Evolutionary conservation across 2,329 filamentous ascomycete genomes (phyloP), one percentile per base, ranked within the genome.

Genomic region (Hortaea sp.): DNA sequence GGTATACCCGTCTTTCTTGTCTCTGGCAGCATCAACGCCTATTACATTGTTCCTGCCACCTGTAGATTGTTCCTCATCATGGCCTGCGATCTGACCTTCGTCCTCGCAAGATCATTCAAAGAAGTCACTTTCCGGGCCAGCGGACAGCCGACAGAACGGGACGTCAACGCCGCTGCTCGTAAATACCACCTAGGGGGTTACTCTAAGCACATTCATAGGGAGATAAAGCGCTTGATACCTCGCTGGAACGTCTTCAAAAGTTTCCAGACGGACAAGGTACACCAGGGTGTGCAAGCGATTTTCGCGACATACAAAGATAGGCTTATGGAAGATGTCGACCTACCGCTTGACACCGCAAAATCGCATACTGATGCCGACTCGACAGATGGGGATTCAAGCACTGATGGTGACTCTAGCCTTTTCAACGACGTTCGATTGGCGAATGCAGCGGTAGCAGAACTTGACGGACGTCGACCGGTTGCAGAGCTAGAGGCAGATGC

Each of bases 1-100:
- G 62, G 61, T 5, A 48, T 58, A 34, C 61, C 62, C 5, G 50
- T 53, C 32, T 61, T 57, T 40, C 46, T 55, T 6, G 49, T 55
- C 32, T 51, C 61, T 9, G 60, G 57, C 11, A 43, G 53, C 7
- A 52, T 58, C 29, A 48, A 53, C 42, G 43, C 51, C 40, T 41
- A 54, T 42, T 43, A 61, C 9, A 50, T 62, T 7, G 57, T 59
- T 0, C 62, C 61, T n/a, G 52, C 60, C 6, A 62, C 60, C 11
- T 58, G 59, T 34, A 49, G 60, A 29, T 55, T 64, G 43, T 52
- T 64, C 47, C 55, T 64, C 37, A 60, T 61, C 41, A 61, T 61
- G 53, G 53, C 61, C 6, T 60, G 55, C 46, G 62, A 64, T 37
- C 53, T 64, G 44, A 64, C 61, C 30, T 52, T 63, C 12, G 61